Evolutionary conservation across 2,329 filamentous ascomycete species (phyloP), one percentile per base, ranked within the genome.

Genomic region (Fusarium odoratissimum): DNA sequence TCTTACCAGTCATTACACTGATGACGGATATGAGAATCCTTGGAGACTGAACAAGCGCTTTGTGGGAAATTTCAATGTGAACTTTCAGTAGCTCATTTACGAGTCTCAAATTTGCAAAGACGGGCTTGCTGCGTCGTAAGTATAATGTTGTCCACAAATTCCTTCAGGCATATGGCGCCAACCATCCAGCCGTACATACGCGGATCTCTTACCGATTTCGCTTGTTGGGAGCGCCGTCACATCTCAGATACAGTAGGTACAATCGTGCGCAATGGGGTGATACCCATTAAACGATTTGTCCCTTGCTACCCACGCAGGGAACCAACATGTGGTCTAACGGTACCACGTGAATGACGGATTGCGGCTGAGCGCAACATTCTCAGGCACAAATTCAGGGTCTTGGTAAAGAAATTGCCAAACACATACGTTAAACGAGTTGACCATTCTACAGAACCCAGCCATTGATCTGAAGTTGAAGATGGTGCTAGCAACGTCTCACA

Each of bases 171-270:
- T 40, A 31, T 37, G 23, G 28, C 33, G 38, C 25, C 33, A 37
- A 21, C 42, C 28, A 25, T 35, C 23, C 33, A 38, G 28, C 41
- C 37, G 11, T n/a, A n/a, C 31, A 21, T 44, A 45, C 48, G 61
- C 44, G 59, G 70, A 75, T 76, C 72, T 48, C 63, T 61, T 71
- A 57, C 41, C 44, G 42, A 38, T 46, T 35, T 57, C 33, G 63
- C 44, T 66, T 72, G 46, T 44, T 58, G 37, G 62, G 42, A 42
- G 57, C 51, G 51, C 60, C 63, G 62, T 76, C 71, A 69, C 33
- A 73, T 70, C 67, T 75, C 73, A 69, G 55, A 55, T 72, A 72
- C 25, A 25, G 25, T 25, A 69, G 75, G 67, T 45, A 69, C 75
- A 64, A 74, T 77, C 67, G 60, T 51, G 23, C 51, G 55, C 45